phyloP scores from a whole-genome alignment of 495 filamentous ascomycete genomes.

The Stereocaulon alpinum region DNA sequence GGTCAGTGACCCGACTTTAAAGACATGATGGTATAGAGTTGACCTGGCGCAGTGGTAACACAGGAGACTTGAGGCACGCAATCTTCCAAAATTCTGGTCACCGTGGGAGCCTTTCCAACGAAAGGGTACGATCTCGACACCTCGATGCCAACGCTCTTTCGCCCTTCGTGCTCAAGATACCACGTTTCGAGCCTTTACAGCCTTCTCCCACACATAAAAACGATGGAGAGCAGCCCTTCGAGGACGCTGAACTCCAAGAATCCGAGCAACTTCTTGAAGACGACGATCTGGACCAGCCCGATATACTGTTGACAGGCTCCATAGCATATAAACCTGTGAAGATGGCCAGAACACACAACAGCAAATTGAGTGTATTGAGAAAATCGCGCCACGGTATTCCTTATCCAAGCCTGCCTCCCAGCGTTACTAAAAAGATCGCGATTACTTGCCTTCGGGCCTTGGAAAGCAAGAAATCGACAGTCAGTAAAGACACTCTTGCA shows the following conservation, averaged over 20 bases:
- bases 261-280: background rate
- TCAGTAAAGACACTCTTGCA: conserved; percentile 60
- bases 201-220: conserved; percentile 9
- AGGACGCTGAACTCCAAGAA: background rate
- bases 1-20: conserved; percentile 11
- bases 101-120: background rate
- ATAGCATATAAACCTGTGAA: background rate
- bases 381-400: conserved; percentile 64
- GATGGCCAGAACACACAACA: conserved; percentile 14
- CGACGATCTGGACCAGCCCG: background rate
- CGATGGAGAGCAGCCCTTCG: conserved; percentile 15
- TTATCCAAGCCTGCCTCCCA: conserved; percentile 61
- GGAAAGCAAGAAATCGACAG: conserved; percentile 49
- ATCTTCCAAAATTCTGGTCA: conserved; percentile 25
- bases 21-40: conserved; percentile 14
- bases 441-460: conserved; percentile 54
- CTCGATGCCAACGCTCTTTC: background rate
- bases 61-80: conserved; percentile 36
- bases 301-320: background rate
- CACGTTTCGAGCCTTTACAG: conserved; percentile 3
- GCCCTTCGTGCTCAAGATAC: conserved; percentile 11
- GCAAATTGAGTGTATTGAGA: conserved; percentile 42
- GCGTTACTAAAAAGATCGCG: conserved; percentile 65
- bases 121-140: background rate
- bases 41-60: conserved; percentile 36